phyloP scores from a whole-genome alignment of 768 basidiomycete species.

The Xerocomellus intermedius region DNA sequence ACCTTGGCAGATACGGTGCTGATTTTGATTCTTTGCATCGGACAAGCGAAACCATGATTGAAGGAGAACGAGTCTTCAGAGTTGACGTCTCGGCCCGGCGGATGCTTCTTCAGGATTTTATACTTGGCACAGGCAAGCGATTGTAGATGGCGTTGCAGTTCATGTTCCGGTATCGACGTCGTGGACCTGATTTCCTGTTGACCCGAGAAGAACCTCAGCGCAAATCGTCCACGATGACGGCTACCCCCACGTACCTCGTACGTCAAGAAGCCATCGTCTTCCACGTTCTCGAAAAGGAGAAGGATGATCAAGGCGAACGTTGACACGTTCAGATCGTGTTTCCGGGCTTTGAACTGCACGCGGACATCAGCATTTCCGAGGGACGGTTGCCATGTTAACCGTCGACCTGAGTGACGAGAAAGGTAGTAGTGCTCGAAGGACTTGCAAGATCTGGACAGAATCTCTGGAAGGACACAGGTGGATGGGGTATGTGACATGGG shows the following conservation, averaged over 20 bases:
- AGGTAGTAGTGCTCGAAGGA: conserved; percentile 91
- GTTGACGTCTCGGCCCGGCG: conserved; percentile 80
- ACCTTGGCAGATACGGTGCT: conserved; percentile 84
- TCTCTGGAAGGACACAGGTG: conserved; percentile 64
- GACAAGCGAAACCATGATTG: conserved; percentile 77
- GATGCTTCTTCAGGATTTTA: conserved; percentile 89
- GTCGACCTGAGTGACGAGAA: conserved; percentile 82
- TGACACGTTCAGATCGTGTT: conserved; percentile 90
- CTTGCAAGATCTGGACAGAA: conserved; percentile 61
- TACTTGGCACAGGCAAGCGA: conserved; percentile 94
- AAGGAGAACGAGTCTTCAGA: conserved; percentile 83
- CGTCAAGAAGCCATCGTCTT: conserved; percentile 65
- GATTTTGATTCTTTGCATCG: conserved; percentile 90
- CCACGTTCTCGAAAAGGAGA: conserved; percentile 76
- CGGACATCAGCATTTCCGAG: conserved; percentile 89
- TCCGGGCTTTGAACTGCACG: conserved; percentile 72
- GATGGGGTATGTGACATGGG: conserved; percentile 70
- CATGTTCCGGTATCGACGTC: conserved; percentile 69
- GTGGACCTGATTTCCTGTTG: conserved; percentile 80
- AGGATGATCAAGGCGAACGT: conserved; percentile 88
- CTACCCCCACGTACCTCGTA: conserved; percentile 59
- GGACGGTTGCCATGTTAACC: conserved; percentile 89
- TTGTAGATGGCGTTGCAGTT: conserved; percentile 91
- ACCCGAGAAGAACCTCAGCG: neutral
- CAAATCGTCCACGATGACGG: neutral